Percentiles rank a stretch among this genome's conserved stretches.
Conservation (phyloP, 1,139 yeast species). For the Candida labiduridarum region DNA sequence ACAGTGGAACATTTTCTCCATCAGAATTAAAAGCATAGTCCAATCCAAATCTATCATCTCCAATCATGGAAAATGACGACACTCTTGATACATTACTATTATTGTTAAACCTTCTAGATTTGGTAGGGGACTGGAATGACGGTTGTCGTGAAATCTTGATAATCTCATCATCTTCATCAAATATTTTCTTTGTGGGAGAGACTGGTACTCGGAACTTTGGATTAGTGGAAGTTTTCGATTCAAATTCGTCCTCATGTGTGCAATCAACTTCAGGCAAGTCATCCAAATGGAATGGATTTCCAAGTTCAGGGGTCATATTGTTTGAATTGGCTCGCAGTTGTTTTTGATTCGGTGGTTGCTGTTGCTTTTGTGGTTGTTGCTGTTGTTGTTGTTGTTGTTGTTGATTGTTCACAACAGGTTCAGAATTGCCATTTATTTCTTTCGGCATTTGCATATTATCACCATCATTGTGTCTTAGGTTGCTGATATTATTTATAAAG, state of each 20-base stretch:
- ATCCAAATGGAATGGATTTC: conserved; percentile 9
- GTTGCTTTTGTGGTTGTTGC: not conserved
- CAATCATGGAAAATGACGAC: conserved; percentile 26
- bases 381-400: not conserved
- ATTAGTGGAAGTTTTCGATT: conserved; percentile 2
- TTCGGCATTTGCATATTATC: conserved; percentile 7
- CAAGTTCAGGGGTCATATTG: not conserved
- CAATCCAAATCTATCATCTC: conserved; percentile 26
- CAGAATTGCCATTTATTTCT: not conserved
- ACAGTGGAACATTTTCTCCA: conserved; percentile 38
- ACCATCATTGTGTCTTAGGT: conserved; percentile 37
- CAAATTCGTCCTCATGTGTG: conserved; percentile 9
- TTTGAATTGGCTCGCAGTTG: no score
- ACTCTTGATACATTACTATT: conserved; percentile 18
- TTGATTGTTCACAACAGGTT: not conserved
- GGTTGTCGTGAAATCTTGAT: conserved; percentile 9
- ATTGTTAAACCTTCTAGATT: conserved; percentile 4
- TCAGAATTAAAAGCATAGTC: conserved; percentile 36
- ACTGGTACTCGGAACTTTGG: conserved; percentile 6
- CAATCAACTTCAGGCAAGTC: conserved; percentile 14
- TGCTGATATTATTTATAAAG: conserved; percentile 26
- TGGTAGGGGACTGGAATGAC: conserved; percentile 22
- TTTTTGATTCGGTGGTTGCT: not conserved
- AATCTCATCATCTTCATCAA: conserved; percentile 12
- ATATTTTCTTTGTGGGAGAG: conserved; percentile 8